Base-by-base conservation (phyloP, 106 monocot species). In the Allium cepa region DNA sequence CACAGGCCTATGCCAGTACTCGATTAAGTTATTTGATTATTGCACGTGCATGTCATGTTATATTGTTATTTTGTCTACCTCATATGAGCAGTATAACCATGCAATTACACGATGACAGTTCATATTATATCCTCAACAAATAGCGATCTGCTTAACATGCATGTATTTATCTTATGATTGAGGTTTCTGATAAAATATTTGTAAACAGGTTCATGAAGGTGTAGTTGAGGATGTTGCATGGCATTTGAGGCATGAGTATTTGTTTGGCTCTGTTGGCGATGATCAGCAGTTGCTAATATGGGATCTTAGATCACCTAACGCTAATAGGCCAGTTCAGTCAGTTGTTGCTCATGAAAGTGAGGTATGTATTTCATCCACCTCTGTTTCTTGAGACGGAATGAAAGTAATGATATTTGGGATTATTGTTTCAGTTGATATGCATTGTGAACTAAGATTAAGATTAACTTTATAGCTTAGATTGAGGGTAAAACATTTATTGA, bases 181-280 rank as follows among this genome's bases (percentile, higher is more conserved):
- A 67, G 11, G 53, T 56, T 69, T 11, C 14, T 56, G 10, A 62
- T 52, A 16, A 50, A 7, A 59, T 46, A 12, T 76, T n/a, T 62
- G 46, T 49, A 57, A 28, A 17, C 71, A 97, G 97, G 82, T 84
- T 46, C 97, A 97, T 81, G 97, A 92, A 69, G 97, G 92, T 64
- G 92, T 97, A 66, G 97, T 97, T 53, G 97, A 92, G 69, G 97
- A 97, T 78, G 92, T 97, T 79, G 97, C 97, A 17, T 97, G 97
- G 97, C 97, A 97, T 69, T 77, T 92, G 67, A 87, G 89, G 71
- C 92, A 97, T 80, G 97, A 89, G 67, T 82, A 92, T 75, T 73
- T 92, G 53, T 97, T 97, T 84, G 97, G 97, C 49, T 97, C 97
- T 14, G 88, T 86, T 64, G 97, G 97, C 70, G 97, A 97, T 87